Evolutionary conservation across 805 yeast genomes (phyloP).

Genomic region (Ogataea nitratoaversa): DNA sequence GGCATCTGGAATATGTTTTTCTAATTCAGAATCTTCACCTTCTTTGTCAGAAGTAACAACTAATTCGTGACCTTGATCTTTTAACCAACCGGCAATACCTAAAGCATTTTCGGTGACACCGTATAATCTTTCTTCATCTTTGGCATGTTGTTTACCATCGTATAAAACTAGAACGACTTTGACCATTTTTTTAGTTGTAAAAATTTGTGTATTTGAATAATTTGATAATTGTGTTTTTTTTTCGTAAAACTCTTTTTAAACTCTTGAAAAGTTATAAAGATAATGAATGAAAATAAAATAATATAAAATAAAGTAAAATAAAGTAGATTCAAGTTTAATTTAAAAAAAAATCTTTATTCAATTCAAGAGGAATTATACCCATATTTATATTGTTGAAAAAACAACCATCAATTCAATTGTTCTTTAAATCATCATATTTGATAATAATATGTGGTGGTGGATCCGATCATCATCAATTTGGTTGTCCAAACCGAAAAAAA

Average conservation of each 20-base stretch:
- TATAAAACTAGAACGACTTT: slow-evolving; percentile 56
- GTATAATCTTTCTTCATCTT: slow-evolving; percentile 53
- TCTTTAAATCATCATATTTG: no score
- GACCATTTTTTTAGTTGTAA: slow-evolving; percentile 13
- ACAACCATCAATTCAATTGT: no score
- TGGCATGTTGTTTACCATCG: slow-evolving; percentile 55
- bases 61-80: slow-evolving; percentile 61
- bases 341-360: neutral
- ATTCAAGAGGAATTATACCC: neutral
- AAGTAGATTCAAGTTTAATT: neutral
- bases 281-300: no score
- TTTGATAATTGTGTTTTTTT: neutral
- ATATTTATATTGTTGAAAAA: slow-evolving; percentile 4
- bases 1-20: slow-evolving; percentile 63
- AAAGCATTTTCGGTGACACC: slow-evolving; percentile 76
- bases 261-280: neutral
- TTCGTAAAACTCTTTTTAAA: neutral
- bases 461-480: no score
- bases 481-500: no score
- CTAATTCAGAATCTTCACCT: slow-evolving; percentile 53
- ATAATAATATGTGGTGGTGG: no score
- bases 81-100: slow-evolving; percentile 63
- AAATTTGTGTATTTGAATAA: neutral
- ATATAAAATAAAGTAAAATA: no score
- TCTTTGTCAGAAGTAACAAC: slow-evolving; percentile 69